A percentile compares a stretch with the other conserved stretches of the same genome.
Conservation (phyloP, 225 moss, liverwort and hornwort genomes). For the Thuidium tamariscinum region DNA sequence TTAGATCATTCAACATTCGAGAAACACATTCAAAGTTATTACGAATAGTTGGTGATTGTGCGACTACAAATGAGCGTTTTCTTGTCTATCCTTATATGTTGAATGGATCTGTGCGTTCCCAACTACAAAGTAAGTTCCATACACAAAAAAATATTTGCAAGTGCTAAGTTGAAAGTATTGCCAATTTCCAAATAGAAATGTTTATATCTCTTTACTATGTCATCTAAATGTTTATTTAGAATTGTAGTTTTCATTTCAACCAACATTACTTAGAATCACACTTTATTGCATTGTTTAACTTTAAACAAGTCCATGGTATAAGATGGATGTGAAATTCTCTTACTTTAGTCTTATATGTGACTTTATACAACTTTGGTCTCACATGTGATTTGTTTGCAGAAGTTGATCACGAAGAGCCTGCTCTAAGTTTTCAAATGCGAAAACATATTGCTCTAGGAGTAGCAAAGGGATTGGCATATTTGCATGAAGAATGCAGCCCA, state of each 20-base stretch:
- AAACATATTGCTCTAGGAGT: background rate
- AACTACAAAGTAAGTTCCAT: background rate
- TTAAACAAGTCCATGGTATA: background rate
- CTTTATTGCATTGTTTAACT: background rate
- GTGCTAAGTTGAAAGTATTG: background rate
- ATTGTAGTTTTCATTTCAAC: background rate
- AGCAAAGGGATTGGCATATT: background rate
- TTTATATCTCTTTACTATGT: background rate
- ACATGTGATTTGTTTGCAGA: background rate
- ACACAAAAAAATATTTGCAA: accelerated
- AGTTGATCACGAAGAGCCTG: background rate
- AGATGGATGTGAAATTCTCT: background rate
- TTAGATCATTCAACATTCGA: background rate
- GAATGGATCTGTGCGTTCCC: background rate
- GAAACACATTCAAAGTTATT: background rate
- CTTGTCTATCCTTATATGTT: background rate
- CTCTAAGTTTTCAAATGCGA: background rate
- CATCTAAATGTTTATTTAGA: background rate
- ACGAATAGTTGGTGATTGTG: background rate
- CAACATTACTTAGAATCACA: background rate
- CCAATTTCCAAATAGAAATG: background rate
- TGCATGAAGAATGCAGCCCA: background rate
- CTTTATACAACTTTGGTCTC: background rate
- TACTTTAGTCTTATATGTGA: background rate
- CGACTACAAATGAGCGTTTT: background rate